Evolutionary conservation across 352 stramenopile species (phyloP).

Genomic region (Globisporangium canariense): DNA sequence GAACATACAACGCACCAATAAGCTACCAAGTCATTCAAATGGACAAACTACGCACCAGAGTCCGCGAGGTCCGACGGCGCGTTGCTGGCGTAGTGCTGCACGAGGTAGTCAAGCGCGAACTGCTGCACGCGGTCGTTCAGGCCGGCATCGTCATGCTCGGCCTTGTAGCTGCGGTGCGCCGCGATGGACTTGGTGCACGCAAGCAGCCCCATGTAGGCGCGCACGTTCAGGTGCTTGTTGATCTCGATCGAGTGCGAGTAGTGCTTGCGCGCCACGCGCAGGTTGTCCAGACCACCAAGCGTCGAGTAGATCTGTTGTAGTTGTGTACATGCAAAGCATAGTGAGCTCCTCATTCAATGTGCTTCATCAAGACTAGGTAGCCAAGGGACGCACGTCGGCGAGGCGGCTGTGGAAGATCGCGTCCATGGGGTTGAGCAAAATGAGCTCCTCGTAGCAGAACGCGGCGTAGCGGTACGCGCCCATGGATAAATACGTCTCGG

Average conservation of each 20-base stretch:
- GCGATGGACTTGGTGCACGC: slow-evolving; percentile 56
- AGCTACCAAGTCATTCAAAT: not conserved
- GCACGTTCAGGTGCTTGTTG: slow-evolving; percentile 60
- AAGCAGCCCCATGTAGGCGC: slow-evolving; percentile 46
- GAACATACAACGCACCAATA: not conserved
- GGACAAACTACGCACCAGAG: slow-evolving; percentile 28
- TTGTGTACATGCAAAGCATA: not conserved
- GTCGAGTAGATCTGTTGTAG: slow-evolving; percentile 52
- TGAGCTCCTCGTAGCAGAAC: slow-evolving; percentile 76
- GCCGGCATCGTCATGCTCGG: slow-evolving; percentile 44
- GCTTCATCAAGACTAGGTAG: not conserved
- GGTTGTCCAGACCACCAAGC: slow-evolving; percentile 54
- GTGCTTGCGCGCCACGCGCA: slow-evolving; percentile 62
- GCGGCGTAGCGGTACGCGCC: slow-evolving; percentile 53
- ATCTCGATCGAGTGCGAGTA: slow-evolving; percentile 66
- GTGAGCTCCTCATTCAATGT: not conserved
- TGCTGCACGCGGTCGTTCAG: slow-evolving; percentile 59
- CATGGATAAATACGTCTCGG: slow-evolving; percentile 50
- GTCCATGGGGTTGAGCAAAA: slow-evolving; percentile 68
- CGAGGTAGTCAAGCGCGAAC: slow-evolving; percentile 40
- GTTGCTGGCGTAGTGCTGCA: slow-evolving; percentile 35
- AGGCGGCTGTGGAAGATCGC: slow-evolving; percentile 59
- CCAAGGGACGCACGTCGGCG: slow-evolving; percentile 37
- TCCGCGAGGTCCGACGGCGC: slow-evolving; percentile 37
- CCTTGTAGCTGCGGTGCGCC: slow-evolving; percentile 35